Percentiles rank a stretch among this genome's conserved stretches.
Evolutionary conservation across 768 basidiomycete species (phyloP).

Genomic region (Tubosaeta brunneosetosa): DNA sequence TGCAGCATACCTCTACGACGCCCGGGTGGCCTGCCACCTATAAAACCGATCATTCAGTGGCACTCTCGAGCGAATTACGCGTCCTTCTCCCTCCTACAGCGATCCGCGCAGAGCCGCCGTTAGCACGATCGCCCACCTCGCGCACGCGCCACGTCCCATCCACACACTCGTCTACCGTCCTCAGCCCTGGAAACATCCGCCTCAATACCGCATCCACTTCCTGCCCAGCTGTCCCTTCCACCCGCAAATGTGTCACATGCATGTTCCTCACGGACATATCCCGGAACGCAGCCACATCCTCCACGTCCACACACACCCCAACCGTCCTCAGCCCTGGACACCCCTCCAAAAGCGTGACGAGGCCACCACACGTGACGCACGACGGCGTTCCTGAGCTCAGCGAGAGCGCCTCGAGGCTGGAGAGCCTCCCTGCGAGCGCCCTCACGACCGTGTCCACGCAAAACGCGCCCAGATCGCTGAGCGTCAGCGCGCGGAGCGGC

Average conservation of each 20-base stretch:
- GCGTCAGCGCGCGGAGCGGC: conserved; percentile 9
- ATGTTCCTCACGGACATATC: conserved; percentile 13
- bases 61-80: conserved; percentile 8
- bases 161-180: conserved; percentile 20
- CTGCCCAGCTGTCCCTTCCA: conserved; percentile 10
- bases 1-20: no score
- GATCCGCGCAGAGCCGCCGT: not conserved
- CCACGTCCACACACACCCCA: conserved; percentile 12
- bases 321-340: conserved; percentile 16
- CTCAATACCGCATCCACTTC: conserved; percentile 20
- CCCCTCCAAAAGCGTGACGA: conserved; percentile 16
- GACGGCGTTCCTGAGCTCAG: not conserved
- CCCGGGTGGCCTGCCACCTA: no score
- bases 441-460: conserved; percentile 12
- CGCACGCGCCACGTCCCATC: conserved; percentile 15
- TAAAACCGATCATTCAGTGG: no score
- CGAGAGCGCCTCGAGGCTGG: conserved; percentile 16
- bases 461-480: conserved; percentile 16
- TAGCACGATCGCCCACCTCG: not conserved
- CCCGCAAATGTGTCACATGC: conserved; percentile 9
- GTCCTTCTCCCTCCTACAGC: conserved; percentile 6
- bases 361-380: conserved; percentile 16
- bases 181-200: conserved; percentile 19
- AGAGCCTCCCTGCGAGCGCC: conserved; percentile 12
- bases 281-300: conserved; percentile 7